These are phyloP conservation scores for Picochlorum sp. DNA, from an alignment of 139 green algal species.

Conservation along the genomic window DNA sequence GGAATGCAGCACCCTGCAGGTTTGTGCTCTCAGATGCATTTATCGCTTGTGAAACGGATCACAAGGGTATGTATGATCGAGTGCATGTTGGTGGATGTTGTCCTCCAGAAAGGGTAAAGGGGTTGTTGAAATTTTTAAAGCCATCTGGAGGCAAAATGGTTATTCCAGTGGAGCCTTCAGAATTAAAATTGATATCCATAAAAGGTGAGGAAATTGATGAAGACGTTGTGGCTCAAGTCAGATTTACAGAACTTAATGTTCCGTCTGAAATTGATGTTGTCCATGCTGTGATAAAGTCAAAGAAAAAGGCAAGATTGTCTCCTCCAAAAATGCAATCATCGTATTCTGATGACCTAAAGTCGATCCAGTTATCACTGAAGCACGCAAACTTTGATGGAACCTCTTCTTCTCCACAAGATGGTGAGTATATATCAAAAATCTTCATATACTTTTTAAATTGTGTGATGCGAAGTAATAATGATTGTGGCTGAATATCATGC, in stretches of 20 bases:
- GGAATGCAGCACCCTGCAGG: constrained; percentile 4
- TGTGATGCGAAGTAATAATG: too few relatives aligned
- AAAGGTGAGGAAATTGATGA: too few relatives aligned
- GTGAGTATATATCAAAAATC: background rate
- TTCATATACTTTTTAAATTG: too few relatives aligned
- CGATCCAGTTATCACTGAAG: background rate
- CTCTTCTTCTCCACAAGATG: background rate
- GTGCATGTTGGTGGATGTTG: constrained; percentile 49
- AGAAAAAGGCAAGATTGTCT: constrained; percentile 10
- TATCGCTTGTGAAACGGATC: constrained; percentile 17
- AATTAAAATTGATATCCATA: constrained; percentile 38
- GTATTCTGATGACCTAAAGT: constrained; percentile 32
- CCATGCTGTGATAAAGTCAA: constrained; percentile 18
- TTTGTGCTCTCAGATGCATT: constrained; percentile 48
- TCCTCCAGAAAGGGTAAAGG: constrained; percentile 18
- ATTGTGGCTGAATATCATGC: too few relatives aligned
- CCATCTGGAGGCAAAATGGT: constrained; percentile 25
- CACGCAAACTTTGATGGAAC: background rate
- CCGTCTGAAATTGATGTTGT: constrained; percentile 43
- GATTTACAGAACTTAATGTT: constrained; percentile 52
- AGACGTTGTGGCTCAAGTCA: constrained; percentile 51
- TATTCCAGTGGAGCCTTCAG: constrained; percentile 26
- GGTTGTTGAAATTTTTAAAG: constrained; percentile 17
- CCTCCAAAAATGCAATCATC: constrained; percentile 21
- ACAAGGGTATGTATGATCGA: constrained; percentile 32